phyloP scores from a whole-genome alignment of 2,329 filamentous ascomycete genomes.

The Ophiostoma himal-ulmi region DNA sequence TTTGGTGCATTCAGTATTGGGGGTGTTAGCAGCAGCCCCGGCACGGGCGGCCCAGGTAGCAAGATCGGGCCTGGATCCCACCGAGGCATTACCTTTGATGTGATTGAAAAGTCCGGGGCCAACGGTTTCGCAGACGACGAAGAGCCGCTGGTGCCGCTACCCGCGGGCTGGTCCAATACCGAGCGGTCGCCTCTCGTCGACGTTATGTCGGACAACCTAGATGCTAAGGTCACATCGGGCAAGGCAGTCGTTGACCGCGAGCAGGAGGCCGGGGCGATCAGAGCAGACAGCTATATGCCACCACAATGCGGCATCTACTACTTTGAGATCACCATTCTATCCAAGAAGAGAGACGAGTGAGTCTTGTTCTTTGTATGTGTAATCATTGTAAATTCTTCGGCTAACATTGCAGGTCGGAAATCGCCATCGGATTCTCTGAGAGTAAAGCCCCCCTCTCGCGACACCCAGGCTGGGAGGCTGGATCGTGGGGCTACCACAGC shows the following conservation, averaged over 20 bases:
- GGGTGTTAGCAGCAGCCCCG: background rate
- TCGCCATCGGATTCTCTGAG: constrained; percentile 57
- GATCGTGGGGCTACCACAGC: constrained; percentile 64
- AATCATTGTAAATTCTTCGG: background rate
- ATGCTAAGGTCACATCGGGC: constrained; percentile 55
- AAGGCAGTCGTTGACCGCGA: constrained; percentile 48
- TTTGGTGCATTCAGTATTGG: constrained; percentile 7
- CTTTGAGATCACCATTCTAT: constrained; percentile 62
- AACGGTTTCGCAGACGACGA: constrained; percentile 6
- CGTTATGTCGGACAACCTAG: constrained; percentile 64
- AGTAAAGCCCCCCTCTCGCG: constrained; percentile 49
- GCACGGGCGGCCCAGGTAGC: constrained; percentile 22
- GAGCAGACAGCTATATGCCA: constrained; percentile 82
- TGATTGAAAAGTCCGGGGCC: constrained; percentile 60
- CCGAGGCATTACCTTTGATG: constrained; percentile 73
- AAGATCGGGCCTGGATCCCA: constrained; percentile 58
- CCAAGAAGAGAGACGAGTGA: constrained; percentile 51
- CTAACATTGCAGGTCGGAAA: constrained; percentile 45
- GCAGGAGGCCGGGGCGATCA: constrained; percentile 73
- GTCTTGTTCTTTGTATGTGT: constrained; percentile 29
- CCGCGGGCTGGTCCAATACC: constrained; percentile 72
- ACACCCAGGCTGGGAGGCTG: constrained; percentile 60
- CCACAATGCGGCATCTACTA: constrained; percentile 91
- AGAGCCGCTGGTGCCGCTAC: constrained; percentile 56
- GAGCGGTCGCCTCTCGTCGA: constrained; percentile 73